phyloP scores from a whole-genome alignment of 371 early-diverging fungal species.

The Saksenaea vasiformis region DNA sequence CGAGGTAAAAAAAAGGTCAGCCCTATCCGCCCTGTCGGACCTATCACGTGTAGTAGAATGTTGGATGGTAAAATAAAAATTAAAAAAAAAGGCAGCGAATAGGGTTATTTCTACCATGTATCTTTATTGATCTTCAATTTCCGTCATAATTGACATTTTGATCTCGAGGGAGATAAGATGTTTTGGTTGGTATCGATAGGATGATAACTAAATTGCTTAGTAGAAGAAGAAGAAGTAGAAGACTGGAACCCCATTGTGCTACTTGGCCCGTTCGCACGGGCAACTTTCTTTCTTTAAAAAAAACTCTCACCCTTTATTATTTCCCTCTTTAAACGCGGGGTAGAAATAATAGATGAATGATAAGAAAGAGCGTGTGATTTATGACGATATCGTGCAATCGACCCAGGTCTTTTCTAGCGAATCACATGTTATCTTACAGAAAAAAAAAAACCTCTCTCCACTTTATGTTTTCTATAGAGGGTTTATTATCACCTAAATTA shows the following conservation, averaged over 20 bases:
- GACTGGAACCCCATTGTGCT: neutral
- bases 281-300: neutral
- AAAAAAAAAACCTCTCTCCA: neutral
- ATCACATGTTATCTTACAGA: neutral
- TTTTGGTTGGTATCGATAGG: neutral
- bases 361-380: neutral
- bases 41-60: neutral
- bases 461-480: neutral
- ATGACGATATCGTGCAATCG: neutral
- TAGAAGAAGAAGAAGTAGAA: no score
- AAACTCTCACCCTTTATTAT: no score
- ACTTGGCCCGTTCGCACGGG: constrained; percentile 6
- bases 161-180: neutral
- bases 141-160: neutral
- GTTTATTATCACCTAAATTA: neutral
- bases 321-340: neutral
- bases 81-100: neutral
- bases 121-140: neutral
- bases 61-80: no score
- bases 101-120: neutral
- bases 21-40: neutral
- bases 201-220: no score
- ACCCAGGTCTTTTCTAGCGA: neutral
- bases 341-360: neutral
- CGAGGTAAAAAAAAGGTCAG: neutral